These are phyloP conservation scores for Cryptococcus floricola DNA, from an alignment of 1,284 basidiomycete genomes.

Conservation along the genomic window DNA sequence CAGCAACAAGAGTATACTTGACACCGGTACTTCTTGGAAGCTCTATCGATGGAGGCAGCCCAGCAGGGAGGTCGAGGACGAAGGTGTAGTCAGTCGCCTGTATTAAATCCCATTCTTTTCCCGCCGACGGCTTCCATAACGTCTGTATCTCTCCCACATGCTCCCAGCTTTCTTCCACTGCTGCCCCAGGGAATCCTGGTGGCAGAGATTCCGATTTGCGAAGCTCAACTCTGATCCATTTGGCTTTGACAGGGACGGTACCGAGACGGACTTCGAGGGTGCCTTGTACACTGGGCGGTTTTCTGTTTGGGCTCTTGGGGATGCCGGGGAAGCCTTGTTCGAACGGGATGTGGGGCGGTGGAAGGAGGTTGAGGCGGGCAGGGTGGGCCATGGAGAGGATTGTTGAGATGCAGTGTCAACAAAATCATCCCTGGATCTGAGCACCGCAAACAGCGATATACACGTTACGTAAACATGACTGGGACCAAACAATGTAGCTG, in stretches of 20 bases:
- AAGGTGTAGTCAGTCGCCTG: conserved; percentile 64
- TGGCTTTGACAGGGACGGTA: conserved; percentile 71
- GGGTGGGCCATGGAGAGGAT: conserved; percentile 26
- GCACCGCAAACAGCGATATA: no score
- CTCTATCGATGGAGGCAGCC: conserved; percentile 73
- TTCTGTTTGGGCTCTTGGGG: conserved; percentile 25
- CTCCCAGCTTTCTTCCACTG: conserved; percentile 48
- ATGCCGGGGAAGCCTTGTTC: conserved; percentile 48
- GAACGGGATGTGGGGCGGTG: conserved; percentile 47
- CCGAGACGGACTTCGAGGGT: conserved; percentile 76
- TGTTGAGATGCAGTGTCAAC: no score
- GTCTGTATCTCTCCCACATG: conserved; percentile 40
- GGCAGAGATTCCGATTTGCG: conserved; percentile 69
- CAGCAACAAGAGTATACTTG: conserved; percentile 78
- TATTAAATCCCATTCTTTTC: conserved; percentile 61
- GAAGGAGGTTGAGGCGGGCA: conserved; percentile 40
- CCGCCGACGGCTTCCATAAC: conserved; percentile 38
- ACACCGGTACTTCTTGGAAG: conserved; percentile 73
- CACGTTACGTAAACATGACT: no score
- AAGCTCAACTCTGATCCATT: conserved; percentile 82
- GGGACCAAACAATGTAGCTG: no score
- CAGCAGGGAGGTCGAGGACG: conserved; percentile 76
- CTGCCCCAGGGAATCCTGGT: conserved; percentile 49
- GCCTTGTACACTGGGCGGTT: conserved; percentile 39
- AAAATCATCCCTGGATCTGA: no score